phyloP scores from a whole-genome alignment of 805 yeast genomes.

The Starmera quercuum region DNA sequence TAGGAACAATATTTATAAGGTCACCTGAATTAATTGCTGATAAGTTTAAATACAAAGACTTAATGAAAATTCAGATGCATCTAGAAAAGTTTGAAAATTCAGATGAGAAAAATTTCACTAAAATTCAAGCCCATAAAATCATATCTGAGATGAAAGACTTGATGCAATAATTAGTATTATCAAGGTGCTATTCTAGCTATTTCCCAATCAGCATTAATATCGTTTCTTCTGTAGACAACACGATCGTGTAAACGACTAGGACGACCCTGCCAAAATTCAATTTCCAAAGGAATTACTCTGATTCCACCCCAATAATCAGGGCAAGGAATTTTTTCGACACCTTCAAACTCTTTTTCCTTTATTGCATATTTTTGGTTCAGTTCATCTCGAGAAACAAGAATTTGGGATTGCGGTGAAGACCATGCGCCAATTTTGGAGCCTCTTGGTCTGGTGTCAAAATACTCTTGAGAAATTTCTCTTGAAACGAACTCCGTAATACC shows the following conservation, averaged over 20 bases:
- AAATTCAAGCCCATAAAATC: too few relatives aligned
- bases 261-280: slow-evolving; percentile 98
- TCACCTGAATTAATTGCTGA: background rate
- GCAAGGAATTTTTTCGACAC: slow-evolving; percentile 63
- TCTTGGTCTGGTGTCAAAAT: slow-evolving; percentile 83
- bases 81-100: slow-evolving; percentile 11
- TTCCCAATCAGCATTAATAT: slow-evolving; percentile 48
- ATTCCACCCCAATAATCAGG: slow-evolving; percentile 97
- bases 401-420: slow-evolving; percentile 84
- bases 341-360: slow-evolving; percentile 51
- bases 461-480: slow-evolving; percentile 65
- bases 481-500: slow-evolving; percentile 72
- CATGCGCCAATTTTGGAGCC: slow-evolving; percentile 95
- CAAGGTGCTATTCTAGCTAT: slow-evolving; percentile 68
- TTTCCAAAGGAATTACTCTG: slow-evolving; percentile 77
- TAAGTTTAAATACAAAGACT: slow-evolving; percentile 10
- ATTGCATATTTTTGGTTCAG: slow-evolving; percentile 45
- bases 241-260: slow-evolving; percentile 86
- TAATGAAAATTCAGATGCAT: slow-evolving; percentile 7
- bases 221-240: slow-evolving; percentile 57
- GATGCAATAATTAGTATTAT: slow-evolving; percentile 1
- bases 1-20: slow-evolving; percentile 10
- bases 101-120: slow-evolving; percentile 3
- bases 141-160: too few relatives aligned
- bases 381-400: slow-evolving; percentile 49